Conservation (phyloP, 129 eudicot species). For the Centrapalus pauciflorus region DNA sequence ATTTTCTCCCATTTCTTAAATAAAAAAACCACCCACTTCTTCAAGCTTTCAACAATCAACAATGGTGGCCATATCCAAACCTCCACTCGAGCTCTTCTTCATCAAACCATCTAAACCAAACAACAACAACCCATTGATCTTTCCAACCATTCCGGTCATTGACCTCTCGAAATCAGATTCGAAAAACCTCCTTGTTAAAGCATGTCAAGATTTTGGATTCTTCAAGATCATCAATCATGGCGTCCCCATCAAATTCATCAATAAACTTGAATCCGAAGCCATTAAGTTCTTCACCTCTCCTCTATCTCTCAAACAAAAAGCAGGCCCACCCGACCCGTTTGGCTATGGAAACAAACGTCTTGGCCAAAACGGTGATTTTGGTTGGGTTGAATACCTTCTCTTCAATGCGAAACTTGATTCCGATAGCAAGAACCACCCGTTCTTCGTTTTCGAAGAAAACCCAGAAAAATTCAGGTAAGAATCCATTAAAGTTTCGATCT, state of each 20-base stretch:
- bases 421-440: constrained; percentile 24
- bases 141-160: constrained; percentile 46
- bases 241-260: constrained; percentile 41
- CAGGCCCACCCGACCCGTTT: neutral
- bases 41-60: constrained; percentile 4
- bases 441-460: constrained; percentile 37
- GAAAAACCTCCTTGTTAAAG: constrained; percentile 48
- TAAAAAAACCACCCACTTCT: neutral
- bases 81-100: constrained; percentile 38
- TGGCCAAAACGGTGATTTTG: neutral
- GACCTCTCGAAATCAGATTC: constrained; percentile 72
- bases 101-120: constrained; percentile 28
- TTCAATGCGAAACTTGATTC: constrained; percentile 21
- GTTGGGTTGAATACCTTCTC: neutral
- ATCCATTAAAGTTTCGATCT: neutral
- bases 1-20: neutral
- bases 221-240: constrained; percentile 75
- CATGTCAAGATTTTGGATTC: constrained; percentile 77
- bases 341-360: neutral
- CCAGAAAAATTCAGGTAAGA: constrained; percentile 47
- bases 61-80: constrained; percentile 59
- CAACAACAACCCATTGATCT: constrained; percentile 14
- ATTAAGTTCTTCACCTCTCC: constrained; percentile 56
- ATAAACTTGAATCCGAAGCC: constrained; percentile 56
- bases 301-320: constrained; percentile 27